Evolutionary conservation across 2,329 filamentous ascomycete genomes (phyloP), one percentile per base, ranked within the genome.

Genomic region (Thielaviopsis ethacetica): DNA sequence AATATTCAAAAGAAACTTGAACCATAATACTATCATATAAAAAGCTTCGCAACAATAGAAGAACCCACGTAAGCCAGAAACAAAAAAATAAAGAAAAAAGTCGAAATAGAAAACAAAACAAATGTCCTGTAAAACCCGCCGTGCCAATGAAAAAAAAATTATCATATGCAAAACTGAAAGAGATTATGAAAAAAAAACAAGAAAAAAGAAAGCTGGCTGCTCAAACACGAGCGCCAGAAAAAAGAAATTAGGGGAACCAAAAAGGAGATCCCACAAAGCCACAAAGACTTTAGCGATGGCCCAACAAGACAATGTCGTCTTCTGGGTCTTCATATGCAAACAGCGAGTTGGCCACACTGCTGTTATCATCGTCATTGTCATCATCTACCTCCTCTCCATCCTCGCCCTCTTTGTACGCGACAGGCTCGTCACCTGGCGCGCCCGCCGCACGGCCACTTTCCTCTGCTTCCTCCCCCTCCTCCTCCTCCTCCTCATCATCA

Each of bases 241-340:
- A 10, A 10, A 34, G 10, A 34, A 34, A 34, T 4, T 4, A 34
- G 10, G 34, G 7, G n/a, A 19, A 12, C 12, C 6, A 34, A 54
- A 54, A 53, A 54, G 19, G 19, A 13, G 10, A 54, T 9, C 30
- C 10, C 12, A 17, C 38, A 21, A 17, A 22, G 21, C 13, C 21
- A 12, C 21, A n/a, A 17, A 22, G 57, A 17, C 27, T 62, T 71
- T 67, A 78, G 59, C 73, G 67, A 63, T 79, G 76, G 26, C 76
- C 76, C 62, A 78, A 70, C 21, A 79, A 68, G 51, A 73, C 65
- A 57, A 81, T 77, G 56, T 76, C 73, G 50, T 75, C 72, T 30
- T 78, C 74, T 41, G 78, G 73, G 30, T 78, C 73, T 9, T 76
- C 75, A 15, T 76, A 73, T 17, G 68, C 67, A 53, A 58, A 58